A percentile compares a stretch with the other conserved stretches of the same genome.
These are phyloP conservation scores for Coemansia sp. DNA, from an alignment of 192 early-diverging fungal species.

Conservation along the genomic window DNA sequence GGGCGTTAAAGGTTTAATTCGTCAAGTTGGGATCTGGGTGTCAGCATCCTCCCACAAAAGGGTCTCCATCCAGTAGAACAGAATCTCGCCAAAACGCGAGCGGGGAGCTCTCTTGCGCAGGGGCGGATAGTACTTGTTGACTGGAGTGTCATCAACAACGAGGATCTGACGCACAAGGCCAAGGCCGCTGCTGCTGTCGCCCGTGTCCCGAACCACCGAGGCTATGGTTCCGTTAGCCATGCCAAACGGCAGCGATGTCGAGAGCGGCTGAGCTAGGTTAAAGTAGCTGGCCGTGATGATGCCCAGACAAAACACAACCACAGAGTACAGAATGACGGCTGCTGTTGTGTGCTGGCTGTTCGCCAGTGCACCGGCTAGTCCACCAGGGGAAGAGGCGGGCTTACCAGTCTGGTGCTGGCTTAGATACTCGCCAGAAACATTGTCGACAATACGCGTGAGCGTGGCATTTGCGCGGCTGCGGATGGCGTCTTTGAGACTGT, in stretches of 20 bases:
- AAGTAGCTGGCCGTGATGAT: constrained; percentile 54
- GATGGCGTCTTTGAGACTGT: constrained; percentile 46
- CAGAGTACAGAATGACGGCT: constrained; percentile 48
- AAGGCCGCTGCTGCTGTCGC: constrained; percentile 24
- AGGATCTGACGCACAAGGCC: constrained; percentile 50
- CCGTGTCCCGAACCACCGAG: constrained; percentile 14
- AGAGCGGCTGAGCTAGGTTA: constrained; percentile 40
- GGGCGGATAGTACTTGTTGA: constrained; percentile 41
- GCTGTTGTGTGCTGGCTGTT: constrained; percentile 48
- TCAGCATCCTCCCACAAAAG: constrained; percentile 55
- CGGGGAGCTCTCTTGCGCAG: constrained; percentile 47
- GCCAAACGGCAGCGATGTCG: constrained; percentile 26
- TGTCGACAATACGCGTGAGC: constrained; percentile 50
- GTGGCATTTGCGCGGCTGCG: constrained; percentile 43
- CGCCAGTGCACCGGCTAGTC: constrained; percentile 29
- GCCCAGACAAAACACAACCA: constrained; percentile 53
- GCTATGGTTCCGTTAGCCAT: constrained; percentile 34
- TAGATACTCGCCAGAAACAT: constrained; percentile 42
- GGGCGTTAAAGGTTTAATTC: neutral
- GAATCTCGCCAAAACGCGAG: constrained; percentile 48
- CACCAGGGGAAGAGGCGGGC: constrained; percentile 3
- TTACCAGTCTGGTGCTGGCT: constrained; percentile 17
- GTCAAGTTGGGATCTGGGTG: constrained; percentile 47
- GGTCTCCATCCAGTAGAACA: constrained; percentile 61
- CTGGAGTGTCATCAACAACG: constrained; percentile 52